These are phyloP conservation scores for Scheffersomyces cryptocercus DNA, from an alignment of 1,139 yeast species.

Conservation along the genomic window DNA sequence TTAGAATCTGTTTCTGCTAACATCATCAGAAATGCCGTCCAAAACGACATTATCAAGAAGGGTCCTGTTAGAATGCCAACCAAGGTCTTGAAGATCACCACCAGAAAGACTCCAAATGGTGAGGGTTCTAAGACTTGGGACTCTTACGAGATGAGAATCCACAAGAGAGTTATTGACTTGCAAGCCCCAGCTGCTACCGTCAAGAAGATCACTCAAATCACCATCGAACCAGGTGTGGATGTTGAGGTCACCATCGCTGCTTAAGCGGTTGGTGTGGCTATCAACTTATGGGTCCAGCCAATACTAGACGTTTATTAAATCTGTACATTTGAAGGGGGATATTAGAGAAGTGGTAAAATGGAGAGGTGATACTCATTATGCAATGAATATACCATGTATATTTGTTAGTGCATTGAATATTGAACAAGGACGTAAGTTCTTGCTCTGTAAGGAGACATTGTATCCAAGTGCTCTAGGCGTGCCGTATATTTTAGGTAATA, in stretches of 20 bases:
- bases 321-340: not conserved
- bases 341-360: no score
- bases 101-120: slow-evolving; percentile 99
- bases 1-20: slow-evolving; percentile 89
- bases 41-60: slow-evolving; percentile 81
- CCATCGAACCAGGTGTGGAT: slow-evolving; percentile 61
- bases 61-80: slow-evolving; percentile 99
- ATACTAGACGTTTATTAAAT: slow-evolving; percentile 3
- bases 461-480: slow-evolving; percentile 61
- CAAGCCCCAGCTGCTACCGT: slow-evolving; percentile 95
- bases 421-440: no score
- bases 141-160: slow-evolving; percentile 99
- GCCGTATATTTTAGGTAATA: slow-evolving; percentile 48
- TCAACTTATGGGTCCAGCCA: not conserved
- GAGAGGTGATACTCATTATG: no score
- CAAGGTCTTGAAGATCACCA: slow-evolving; percentile 95
- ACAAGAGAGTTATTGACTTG: slow-evolving; percentile 99
- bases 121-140: slow-evolving; percentile 99
- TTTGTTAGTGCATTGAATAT: no score
- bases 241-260: slow-evolving; percentile 34
- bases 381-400: no score
- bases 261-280: slow-evolving; percentile 13
- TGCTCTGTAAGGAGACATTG: slow-evolving; percentile 18
- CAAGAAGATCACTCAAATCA: slow-evolving; percentile 93
- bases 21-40: slow-evolving; percentile 87